These are phyloP conservation scores for Colletotrichum paranaense DNA, from an alignment of 2,329 filamentous ascomycete species.

Conservation along the genomic window DNA sequence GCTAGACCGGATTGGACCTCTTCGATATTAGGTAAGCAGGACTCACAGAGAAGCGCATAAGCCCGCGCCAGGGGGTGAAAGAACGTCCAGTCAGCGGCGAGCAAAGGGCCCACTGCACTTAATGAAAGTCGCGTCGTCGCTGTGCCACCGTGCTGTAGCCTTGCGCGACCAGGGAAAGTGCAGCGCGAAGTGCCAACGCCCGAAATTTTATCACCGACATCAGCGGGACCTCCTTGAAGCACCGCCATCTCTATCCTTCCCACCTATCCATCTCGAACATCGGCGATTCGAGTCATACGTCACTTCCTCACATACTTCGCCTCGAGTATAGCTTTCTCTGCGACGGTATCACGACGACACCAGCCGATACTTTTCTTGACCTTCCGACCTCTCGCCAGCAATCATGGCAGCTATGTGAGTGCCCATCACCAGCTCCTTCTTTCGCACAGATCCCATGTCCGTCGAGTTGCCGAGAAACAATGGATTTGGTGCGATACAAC, in stretches of 20 bases:
- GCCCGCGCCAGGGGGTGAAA: neutral
- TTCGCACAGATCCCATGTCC: neutral
- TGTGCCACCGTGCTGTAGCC: conserved; percentile 29
- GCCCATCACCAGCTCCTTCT: neutral
- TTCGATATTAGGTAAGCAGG: neutral
- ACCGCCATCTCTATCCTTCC: conserved; percentile 15
- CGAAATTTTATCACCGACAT: conserved; percentile 33
- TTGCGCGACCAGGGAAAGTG: conserved; percentile 31
- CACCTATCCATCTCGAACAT: neutral
- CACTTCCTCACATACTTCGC: neutral
- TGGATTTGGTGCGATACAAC: conserved; percentile 37
- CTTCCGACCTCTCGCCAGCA: conserved; percentile 5
- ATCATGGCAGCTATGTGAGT: conserved; percentile 37
- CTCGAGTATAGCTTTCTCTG: neutral
- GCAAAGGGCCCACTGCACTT: conserved; percentile 23
- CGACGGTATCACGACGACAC: neutral
- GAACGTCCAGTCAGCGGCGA: neutral
- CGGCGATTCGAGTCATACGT: conserved; percentile 8
- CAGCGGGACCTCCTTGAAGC: neutral
- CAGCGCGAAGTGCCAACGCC: conserved; percentile 21
- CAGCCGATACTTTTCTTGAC: neutral
- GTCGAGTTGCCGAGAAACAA: neutral
- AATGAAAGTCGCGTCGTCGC: conserved; percentile 36
- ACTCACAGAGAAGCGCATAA: neutral
- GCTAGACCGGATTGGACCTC: neutral